Percentiles rank a stretch among this genome's conserved stretches.
Conservation (phyloP, 768 basidiomycete genomes). For the Rhizopogon salebrosus region DNA sequence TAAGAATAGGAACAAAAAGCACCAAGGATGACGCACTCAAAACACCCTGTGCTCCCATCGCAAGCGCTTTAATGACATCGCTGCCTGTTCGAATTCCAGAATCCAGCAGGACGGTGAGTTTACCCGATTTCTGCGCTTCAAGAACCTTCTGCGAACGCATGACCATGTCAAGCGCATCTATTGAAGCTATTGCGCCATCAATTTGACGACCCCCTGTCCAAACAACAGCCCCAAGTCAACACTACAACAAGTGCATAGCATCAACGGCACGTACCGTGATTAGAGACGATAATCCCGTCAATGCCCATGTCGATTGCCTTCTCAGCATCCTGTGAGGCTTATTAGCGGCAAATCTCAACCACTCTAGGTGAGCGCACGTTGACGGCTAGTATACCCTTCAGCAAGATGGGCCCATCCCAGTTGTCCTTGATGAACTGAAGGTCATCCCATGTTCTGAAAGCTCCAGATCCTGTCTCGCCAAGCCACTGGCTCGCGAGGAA, state of each 20-base stretch:
- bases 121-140: constrained; percentile 52
- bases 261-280: constrained; percentile 50
- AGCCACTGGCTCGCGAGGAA: constrained; percentile 35
- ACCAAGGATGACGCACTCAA: constrained; percentile 26
- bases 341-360: not conserved
- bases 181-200: constrained; percentile 72
- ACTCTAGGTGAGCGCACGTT: constrained; percentile 5
- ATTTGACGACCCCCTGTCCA: constrained; percentile 62
- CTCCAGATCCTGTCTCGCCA: constrained; percentile 32
- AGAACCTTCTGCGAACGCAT: constrained; percentile 55
- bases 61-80: constrained; percentile 51
- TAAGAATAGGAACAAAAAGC: not conserved
- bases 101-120: constrained; percentile 67
- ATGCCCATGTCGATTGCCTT: constrained; percentile 58
- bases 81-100: constrained; percentile 51
- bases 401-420: constrained; percentile 45
- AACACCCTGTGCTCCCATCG: constrained; percentile 52
- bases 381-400: constrained; percentile 39
- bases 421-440: constrained; percentile 36
- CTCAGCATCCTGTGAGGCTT: constrained; percentile 34
- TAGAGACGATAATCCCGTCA: constrained; percentile 76
- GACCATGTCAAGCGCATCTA: constrained; percentile 66
- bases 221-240: not conserved
- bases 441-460: constrained; percentile 41
- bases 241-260: not conserved